phyloP scores from a whole-genome alignment of 371 early-diverging fungal genomes.

The Mortierella sp. region DNA sequence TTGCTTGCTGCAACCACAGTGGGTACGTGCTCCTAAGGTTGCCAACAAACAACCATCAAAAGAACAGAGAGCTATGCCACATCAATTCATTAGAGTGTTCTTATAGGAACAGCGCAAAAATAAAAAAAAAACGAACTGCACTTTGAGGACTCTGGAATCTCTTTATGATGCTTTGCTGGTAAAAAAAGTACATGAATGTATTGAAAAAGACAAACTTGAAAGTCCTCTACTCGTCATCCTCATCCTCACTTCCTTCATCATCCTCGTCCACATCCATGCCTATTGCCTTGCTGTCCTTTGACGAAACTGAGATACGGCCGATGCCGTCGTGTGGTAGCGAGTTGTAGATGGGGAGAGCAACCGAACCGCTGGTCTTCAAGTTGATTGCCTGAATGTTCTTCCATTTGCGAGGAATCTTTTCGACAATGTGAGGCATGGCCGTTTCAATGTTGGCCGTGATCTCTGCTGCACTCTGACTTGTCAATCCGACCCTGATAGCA shows the following conservation, averaged over 20 bases:
- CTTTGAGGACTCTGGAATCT: background rate
- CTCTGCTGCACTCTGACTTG: slow-evolving; percentile 65
- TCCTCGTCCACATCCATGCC: slow-evolving; percentile 46
- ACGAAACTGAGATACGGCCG: slow-evolving; percentile 53
- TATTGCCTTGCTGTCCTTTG: slow-evolving; percentile 39
- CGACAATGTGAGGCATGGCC: slow-evolving; percentile 67
- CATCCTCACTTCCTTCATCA: slow-evolving; percentile 39
- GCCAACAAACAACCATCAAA: no score
- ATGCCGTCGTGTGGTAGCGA: slow-evolving; percentile 50
- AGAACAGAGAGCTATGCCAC: no score
- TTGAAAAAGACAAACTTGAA: background rate
- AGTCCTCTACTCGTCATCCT: slow-evolving; percentile 2
- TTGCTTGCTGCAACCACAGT: no score
- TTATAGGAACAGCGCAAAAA: background rate
- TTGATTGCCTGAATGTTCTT: slow-evolving; percentile 81
- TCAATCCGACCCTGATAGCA: slow-evolving; percentile 79
- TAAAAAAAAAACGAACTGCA: slow-evolving; percentile 1
- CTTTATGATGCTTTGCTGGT: no score
- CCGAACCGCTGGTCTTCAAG: slow-evolving; percentile 83
- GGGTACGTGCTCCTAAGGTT: no score
- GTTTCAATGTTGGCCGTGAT: slow-evolving; percentile 81
- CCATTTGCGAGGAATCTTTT: slow-evolving; percentile 77
- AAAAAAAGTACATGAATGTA: slow-evolving; percentile 4
- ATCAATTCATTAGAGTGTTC: no score
- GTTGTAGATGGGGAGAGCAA: slow-evolving; percentile 82